Conservation (phyloP, 139 green algal species). For the Edaphochlamys debaryana region DNA sequence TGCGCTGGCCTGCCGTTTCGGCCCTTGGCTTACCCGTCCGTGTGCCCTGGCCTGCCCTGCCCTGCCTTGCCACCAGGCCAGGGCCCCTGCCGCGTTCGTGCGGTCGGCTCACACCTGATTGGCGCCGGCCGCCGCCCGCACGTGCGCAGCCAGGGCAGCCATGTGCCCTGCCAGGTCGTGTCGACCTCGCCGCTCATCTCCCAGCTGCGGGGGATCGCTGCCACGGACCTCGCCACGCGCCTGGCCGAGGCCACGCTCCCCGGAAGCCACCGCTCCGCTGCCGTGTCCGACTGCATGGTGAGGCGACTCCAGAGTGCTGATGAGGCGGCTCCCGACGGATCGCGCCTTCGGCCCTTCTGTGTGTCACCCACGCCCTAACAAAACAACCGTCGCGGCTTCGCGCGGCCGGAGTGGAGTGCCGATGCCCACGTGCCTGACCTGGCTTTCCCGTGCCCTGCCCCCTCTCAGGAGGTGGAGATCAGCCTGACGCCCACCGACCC, state of each 20-base stretch:
- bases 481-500: not conserved
- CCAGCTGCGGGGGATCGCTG: not conserved
- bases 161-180: not conserved
- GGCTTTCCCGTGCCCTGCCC: too few relatives aligned
- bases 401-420: too few relatives aligned
- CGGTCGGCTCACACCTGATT: not conserved
- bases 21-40: not conserved
- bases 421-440: too few relatives aligned
- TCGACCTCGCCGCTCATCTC: too few relatives aligned
- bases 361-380: too few relatives aligned
- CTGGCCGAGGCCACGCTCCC: conserved; percentile 1
- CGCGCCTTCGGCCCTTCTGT: too few relatives aligned
- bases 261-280: conserved; percentile 4
- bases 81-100: too few relatives aligned
- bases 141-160: conserved; percentile 10
- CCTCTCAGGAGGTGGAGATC: not conserved
- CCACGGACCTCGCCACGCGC: not conserved
- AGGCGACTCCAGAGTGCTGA: not conserved
- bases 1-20: too few relatives aligned
- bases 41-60: not conserved
- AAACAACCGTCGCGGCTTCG: too few relatives aligned
- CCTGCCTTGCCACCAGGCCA: not conserved
- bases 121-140: conserved; percentile 10
- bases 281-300: not conserved
- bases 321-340: too few relatives aligned